Percentiles rank a stretch among this genome's conserved stretches.
phyloP scores from a whole-genome alignment of 73 alveolate genomes.

The Paramecium bursaria region DNA sequence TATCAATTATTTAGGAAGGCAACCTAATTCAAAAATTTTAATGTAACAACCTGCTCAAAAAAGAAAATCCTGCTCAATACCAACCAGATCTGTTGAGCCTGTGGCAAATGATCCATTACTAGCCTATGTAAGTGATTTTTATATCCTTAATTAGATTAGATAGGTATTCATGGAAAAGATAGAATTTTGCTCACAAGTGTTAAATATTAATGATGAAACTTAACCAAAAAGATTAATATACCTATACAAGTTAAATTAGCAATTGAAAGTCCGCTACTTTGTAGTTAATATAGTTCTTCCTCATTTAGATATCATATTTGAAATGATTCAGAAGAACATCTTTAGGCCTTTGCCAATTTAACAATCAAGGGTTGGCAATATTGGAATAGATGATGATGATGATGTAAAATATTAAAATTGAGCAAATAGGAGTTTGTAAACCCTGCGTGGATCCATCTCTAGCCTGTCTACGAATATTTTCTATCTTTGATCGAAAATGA shows the following conservation, averaged over 20 bases:
- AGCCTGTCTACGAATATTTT: constrained; percentile 84
- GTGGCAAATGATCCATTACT: too few species aligned
- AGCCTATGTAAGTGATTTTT: constrained; percentile 64
- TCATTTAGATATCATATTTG: constrained; percentile 84
- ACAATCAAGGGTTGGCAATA: constrained; percentile 71
- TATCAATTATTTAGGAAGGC: too few species aligned
- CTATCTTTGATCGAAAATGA: constrained; percentile 78
- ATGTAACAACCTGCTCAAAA: too few species aligned
- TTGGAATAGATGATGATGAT: constrained; percentile 72
- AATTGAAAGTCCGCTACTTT: constrained; percentile 77
- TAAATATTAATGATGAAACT: constrained; percentile 89
- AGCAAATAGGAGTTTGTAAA: constrained; percentile 60
- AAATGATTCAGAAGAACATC: constrained; percentile 90
- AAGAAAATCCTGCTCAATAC: too few species aligned
- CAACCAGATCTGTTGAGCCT: too few species aligned
- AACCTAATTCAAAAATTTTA: too few species aligned
- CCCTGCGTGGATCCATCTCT: constrained; percentile 85
- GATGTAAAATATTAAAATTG: constrained; percentile 38
- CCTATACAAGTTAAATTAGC: constrained; percentile 77
- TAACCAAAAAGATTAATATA: constrained; percentile 82
- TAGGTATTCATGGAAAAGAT: constrained; percentile 68
- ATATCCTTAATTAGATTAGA: constrained; percentile 67
- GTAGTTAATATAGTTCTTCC: constrained; percentile 83
- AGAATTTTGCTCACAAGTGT: constrained; percentile 65
- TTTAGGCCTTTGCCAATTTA: constrained; percentile 89